Base-by-base conservation (phyloP, 345 rosid genomes). In the Fremontodendron californicum region DNA sequence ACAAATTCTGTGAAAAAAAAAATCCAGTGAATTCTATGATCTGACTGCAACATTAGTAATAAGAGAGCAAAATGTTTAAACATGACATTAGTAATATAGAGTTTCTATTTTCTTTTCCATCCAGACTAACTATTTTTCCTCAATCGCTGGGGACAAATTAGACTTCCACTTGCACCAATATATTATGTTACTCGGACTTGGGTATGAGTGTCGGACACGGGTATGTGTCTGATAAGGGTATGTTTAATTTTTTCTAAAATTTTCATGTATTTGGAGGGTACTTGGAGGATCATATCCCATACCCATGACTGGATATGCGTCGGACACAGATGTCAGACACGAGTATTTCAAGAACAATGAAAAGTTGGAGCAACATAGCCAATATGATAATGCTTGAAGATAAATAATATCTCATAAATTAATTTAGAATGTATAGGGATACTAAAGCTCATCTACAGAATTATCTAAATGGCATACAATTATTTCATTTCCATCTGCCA, bases 1-100 rank as follows among this genome's bases (percentile, higher is more conserved):
- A 86, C 79, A 95, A 85, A 81, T 95, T 95, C 98, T 95, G 90
- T 46, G 37, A 61, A 61, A 64, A 79, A 5, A 68, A 61, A 77
- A 48, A 19, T 70, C 40, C 54, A 45, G 39, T 70, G 11, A 73
- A 37, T n/a, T 73, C 33, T 55, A 37, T 6, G 21, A 54, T 55
- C 31, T 33, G 31, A 73, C 16, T 43, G 73, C 73, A 25, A 37
- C 43, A 40, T 29, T 35, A 48, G 40, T 15, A 29, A 7, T 29
- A 40, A 66, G 49, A 10, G 16, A 0, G 51, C 49, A 40, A 21
- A 66, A 40, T 21, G 49, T 40, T 21, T 66, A 77, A 21, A 11
- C 11, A 49, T n/a, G 51, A 70, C 25, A 64, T 16, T 54, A 6
- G 71, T 51, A 42, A 65, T n/a, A 3, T 55, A n/a, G 9, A 63